Evolutionary conservation across 2,329 filamentous ascomycete genomes (phyloP).

Genomic region (Rhynchosporium graminicola): DNA sequence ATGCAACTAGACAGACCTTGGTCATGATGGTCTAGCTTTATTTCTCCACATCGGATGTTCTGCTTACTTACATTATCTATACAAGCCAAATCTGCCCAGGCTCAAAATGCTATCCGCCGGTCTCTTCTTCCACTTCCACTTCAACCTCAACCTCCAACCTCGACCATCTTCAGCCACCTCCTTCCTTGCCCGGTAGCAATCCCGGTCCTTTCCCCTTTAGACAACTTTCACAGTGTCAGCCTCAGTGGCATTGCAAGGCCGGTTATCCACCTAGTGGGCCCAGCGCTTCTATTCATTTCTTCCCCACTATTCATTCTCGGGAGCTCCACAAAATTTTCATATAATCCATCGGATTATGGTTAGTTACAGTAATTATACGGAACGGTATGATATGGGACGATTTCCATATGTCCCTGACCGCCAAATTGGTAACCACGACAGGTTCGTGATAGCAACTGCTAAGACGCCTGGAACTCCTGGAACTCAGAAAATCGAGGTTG

Average conservation of each 20-base stretch:
- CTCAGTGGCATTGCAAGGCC: constrained; percentile 12
- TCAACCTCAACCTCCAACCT: constrained; percentile 8
- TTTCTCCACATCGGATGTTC: background rate
- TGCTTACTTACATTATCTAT: background rate
- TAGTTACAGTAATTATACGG: background rate
- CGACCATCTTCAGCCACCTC: constrained; percentile 5
- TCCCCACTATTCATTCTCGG: constrained; percentile 11
- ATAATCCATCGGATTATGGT: background rate
- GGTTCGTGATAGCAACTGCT: background rate
- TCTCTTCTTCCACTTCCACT: background rate
- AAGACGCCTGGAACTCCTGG: too few species aligned
- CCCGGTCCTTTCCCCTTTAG: background rate
- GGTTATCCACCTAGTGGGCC: constrained; percentile 4
- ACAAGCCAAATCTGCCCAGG: constrained; percentile 3
- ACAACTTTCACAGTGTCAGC: constrained; percentile 17
- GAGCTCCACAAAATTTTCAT: constrained; percentile 5
- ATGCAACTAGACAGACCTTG: background rate
- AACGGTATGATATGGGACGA: constrained; percentile 1
- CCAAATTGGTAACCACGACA: constrained; percentile 5
- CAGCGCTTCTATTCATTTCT: background rate
- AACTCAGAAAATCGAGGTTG: too few species aligned
- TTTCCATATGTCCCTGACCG: constrained; percentile 2
- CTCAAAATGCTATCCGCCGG: background rate
- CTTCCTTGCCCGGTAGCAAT: background rate
- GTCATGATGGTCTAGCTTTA: background rate